Evolutionary conservation across 495 filamentous ascomycete species (phyloP).

Genomic region (Penicillium bovifimosum): DNA sequence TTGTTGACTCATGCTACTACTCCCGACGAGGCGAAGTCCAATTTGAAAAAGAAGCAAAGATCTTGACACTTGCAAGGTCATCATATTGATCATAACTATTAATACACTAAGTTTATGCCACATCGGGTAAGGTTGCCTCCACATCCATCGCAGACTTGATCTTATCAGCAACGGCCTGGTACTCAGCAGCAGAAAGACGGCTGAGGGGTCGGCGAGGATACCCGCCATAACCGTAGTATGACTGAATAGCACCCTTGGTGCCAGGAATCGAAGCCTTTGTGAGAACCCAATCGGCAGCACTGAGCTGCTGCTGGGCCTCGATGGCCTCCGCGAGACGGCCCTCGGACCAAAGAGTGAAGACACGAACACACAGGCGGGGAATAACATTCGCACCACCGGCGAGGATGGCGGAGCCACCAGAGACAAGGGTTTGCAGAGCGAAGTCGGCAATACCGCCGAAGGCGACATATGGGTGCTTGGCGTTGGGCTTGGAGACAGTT

Average conservation of each 20-base stretch:
- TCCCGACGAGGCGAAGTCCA: too few species aligned
- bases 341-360: slow-evolving; percentile 73
- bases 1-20: too few species aligned
- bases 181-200: slow-evolving; percentile 49
- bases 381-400: slow-evolving; percentile 84
- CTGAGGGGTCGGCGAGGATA: slow-evolving; percentile 69
- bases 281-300: slow-evolving; percentile 76
- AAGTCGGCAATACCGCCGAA: slow-evolving; percentile 89
- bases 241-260: slow-evolving; percentile 79
- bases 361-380: slow-evolving; percentile 71
- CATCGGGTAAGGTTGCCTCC: slow-evolving; percentile 47
- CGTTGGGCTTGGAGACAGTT: slow-evolving; percentile 32
- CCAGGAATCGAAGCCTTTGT: slow-evolving; percentile 83
- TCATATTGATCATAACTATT: background rate
- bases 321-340: slow-evolving; percentile 71
- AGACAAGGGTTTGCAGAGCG: slow-evolving; percentile 72
- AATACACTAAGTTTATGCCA: slow-evolving; percentile 19
- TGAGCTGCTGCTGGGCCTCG: slow-evolving; percentile 63
- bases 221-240: slow-evolving; percentile 80
- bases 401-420: slow-evolving; percentile 78
- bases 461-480: slow-evolving; percentile 66
- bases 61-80: background rate
- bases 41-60: background rate
- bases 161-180: slow-evolving; percentile 52
- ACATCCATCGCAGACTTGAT: slow-evolving; percentile 68